Evolutionary conservation across 345 rosid genomes (phyloP).

Genomic region (Stellera chamaejasme): DNA sequence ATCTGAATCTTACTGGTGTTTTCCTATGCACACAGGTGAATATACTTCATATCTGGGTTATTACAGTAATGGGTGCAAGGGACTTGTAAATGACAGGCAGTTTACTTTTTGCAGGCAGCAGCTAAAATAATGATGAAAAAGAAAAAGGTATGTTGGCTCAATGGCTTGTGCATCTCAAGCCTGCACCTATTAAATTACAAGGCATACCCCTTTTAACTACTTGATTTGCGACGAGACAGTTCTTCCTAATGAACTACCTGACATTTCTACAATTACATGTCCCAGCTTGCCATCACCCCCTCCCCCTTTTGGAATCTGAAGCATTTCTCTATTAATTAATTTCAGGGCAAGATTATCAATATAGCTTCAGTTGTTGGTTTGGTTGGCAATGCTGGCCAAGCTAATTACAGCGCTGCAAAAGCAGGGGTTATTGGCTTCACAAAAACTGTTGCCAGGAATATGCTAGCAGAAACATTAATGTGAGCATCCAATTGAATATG

Average conservation of each 20-base stretch:
- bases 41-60: constrained; percentile 8
- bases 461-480: constrained; percentile 87
- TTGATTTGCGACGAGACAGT: not conserved
- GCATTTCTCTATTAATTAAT: constrained; percentile 4
- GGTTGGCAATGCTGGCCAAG: constrained; percentile 92
- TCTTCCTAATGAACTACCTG: constrained; percentile 2
- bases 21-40: constrained; percentile 92
- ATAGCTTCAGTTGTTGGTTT: constrained; percentile 94
- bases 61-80: constrained; percentile 9
- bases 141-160: constrained; percentile 52
- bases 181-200: not conserved
- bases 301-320: constrained; percentile 2
- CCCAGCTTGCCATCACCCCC: constrained; percentile 1
- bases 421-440: constrained; percentile 95
- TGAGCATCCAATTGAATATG: constrained; percentile 19
- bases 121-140: constrained; percentile 94
- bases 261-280: not conserved
- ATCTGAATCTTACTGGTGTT: constrained; percentile 89
- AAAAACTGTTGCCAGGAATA: constrained; percentile 83
- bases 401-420: constrained; percentile 97
- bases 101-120: constrained; percentile 70
- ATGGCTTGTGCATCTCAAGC: not conserved
- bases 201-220: not conserved
- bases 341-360: constrained; percentile 84
- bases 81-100: constrained; percentile 14